Evolutionary conservation across 768 basidiomycete genomes (phyloP).

Genomic region (Asterophora parasitica): DNA sequence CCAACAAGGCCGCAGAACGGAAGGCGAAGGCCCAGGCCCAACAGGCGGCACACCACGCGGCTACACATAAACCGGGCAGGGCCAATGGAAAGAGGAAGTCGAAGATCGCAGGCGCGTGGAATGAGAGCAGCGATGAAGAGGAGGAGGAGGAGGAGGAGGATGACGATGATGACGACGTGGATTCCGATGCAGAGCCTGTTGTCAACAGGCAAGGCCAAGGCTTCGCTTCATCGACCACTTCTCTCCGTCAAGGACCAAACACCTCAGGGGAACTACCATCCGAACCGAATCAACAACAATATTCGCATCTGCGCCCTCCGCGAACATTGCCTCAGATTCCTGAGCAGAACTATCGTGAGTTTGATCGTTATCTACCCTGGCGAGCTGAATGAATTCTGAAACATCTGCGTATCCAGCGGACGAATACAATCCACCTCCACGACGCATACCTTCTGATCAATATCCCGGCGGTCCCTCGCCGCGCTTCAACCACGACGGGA

Average conservation of each 20-base stretch:
- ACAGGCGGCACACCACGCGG: slow-evolving; percentile 77
- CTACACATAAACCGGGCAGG: slow-evolving; percentile 69
- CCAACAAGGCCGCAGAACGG: slow-evolving; percentile 78
- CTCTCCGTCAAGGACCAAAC: slow-evolving; percentile 25
- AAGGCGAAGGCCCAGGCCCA: slow-evolving; percentile 81
- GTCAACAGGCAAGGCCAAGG: slow-evolving; percentile 22
- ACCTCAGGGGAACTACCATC: slow-evolving; percentile 21
- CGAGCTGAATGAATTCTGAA: slow-evolving; percentile 11
- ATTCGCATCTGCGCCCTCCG: slow-evolving; percentile 50
- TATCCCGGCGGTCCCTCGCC: slow-evolving; percentile 33
- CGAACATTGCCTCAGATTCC: slow-evolving; percentile 68
- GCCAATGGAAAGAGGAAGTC: slow-evolving; percentile 58
- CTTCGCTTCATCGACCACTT: slow-evolving; percentile 19
- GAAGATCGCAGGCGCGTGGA: slow-evolving; percentile 54
- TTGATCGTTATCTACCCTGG: slow-evolving; percentile 11
- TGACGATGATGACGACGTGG: slow-evolving; percentile 69
- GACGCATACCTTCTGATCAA: slow-evolving; percentile 51
- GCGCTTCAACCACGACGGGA: slow-evolving; percentile 54
- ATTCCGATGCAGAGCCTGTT: slow-evolving; percentile 50
- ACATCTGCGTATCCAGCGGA: slow-evolving; percentile 25
- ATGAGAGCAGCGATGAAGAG: slow-evolving; percentile 78
- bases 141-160: slow-evolving; percentile 85
- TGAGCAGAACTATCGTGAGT: slow-evolving; percentile 40
- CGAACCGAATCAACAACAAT: slow-evolving; percentile 22
- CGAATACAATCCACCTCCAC: slow-evolving; percentile 36